Conservation (phyloP, 225 moss, liverwort and hornwort species). For the Rhytidiadelphus loreus region DNA sequence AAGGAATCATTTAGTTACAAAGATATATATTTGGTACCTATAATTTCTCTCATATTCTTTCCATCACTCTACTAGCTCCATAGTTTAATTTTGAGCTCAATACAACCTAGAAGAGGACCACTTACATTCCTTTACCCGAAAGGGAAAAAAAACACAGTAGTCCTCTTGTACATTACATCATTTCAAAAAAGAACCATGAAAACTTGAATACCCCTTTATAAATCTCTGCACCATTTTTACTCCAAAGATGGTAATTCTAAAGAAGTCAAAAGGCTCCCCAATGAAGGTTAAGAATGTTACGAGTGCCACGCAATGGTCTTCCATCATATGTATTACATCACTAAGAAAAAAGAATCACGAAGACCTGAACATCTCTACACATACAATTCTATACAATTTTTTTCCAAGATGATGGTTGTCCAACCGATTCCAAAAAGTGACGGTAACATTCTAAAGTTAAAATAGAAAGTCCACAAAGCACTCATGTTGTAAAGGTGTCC, state of each 20-base stretch:
- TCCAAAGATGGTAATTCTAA: background rate
- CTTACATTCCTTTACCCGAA: background rate
- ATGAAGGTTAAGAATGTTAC: background rate
- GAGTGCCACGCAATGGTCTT: background rate
- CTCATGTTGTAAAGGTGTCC: rapidly evolving
- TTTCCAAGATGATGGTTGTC: background rate
- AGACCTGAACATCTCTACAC: background rate
- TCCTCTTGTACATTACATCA: background rate
- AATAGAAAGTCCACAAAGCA: rapidly evolving
- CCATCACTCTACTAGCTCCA: background rate
- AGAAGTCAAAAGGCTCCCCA: background rate
- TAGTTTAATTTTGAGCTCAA: background rate
- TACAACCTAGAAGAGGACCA: background rate
- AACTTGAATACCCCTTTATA: background rate
- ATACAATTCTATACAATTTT: background rate
- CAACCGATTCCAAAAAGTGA: background rate
- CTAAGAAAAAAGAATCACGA: background rate
- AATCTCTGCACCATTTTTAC: background rate
- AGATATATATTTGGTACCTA: background rate
- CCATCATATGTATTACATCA: background rate
- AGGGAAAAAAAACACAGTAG: rapidly evolving
- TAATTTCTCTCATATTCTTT: background rate
- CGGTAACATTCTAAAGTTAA: background rate
- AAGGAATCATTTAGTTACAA: background rate
- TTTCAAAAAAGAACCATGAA: background rate